These are phyloP conservation scores for Fusarium zealandicum DNA, from an alignment of 2,329 filamentous ascomycete species.

Conservation along the genomic window DNA sequence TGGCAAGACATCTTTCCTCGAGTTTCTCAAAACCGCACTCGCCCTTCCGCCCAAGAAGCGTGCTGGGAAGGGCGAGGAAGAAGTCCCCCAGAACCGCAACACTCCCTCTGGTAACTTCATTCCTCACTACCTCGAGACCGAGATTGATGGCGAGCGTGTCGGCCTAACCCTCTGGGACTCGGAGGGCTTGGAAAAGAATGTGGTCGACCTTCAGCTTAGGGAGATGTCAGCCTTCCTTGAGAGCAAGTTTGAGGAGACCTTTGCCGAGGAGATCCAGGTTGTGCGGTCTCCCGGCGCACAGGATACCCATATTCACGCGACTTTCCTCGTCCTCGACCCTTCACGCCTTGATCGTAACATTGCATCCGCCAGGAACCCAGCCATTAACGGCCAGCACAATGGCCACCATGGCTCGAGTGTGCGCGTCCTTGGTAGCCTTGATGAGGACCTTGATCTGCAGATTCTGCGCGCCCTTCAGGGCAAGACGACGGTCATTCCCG, in stretches of 20 bases:
- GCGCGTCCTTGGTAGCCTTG: conserved; percentile 71
- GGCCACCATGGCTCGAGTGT: conserved; percentile 51
- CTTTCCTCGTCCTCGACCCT: conserved; percentile 91
- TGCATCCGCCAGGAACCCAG: conserved; percentile 65
- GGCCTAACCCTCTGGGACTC: conserved; percentile 97
- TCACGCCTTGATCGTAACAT: conserved; percentile 84
- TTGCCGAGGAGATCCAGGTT: conserved; percentile 97
- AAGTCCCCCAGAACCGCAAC: conserved; percentile 62
- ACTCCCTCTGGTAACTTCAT: conserved; percentile 75
- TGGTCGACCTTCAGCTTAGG: conserved; percentile 91
- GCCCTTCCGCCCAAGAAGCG: conserved; percentile 84
- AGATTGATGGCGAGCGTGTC: conserved; percentile 89
- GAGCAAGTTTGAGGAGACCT: conserved; percentile 98
- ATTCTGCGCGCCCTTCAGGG: conserved; percentile 86
- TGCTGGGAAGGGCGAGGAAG: conserved; percentile 61
- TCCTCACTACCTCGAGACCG: conserved; percentile 90
- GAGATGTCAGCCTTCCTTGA: conserved; percentile 93
- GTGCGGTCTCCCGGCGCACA: conserved; percentile 89
- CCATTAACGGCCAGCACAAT: conserved; percentile 59
- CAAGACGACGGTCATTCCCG: conserved; percentile 93
- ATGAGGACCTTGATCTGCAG: conserved; percentile 89
- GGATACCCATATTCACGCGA: conserved; percentile 97
- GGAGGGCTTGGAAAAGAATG: conserved; percentile 89
- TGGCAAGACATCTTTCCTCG: conserved; percentile 96
- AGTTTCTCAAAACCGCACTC: conserved; percentile 89